These are phyloP conservation scores for Scutellaria barbata DNA, from an alignment of 257 asterid genomes.

Conservation along the genomic window DNA sequence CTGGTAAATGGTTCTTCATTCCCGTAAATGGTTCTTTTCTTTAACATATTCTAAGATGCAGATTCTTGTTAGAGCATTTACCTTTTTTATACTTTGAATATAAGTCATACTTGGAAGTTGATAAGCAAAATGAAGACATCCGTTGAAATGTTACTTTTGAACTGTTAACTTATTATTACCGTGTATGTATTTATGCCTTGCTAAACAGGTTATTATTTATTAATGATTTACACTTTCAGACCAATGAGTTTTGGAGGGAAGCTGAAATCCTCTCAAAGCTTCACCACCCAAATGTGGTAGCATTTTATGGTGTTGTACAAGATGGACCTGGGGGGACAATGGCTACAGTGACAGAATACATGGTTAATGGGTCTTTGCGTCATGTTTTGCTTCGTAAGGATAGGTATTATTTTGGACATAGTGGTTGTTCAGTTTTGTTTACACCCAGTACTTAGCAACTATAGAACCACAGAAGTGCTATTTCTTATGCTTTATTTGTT, in stretches of 20 bases:
- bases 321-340: constrained; percentile 78
- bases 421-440: constrained; percentile 20
- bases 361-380: constrained; percentile 76
- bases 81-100: constrained; percentile 5
- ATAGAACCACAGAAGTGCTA: constrained; percentile 10
- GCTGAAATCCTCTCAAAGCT: constrained; percentile 77
- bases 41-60: constrained; percentile 14
- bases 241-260: constrained; percentile 74
- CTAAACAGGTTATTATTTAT: constrained; percentile 17
- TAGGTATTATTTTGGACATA: constrained; percentile 43
- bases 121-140: constrained; percentile 25
- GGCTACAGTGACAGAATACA: constrained; percentile 74
- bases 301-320: constrained; percentile 76
- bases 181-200: constrained; percentile 20
- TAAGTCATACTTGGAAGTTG: constrained; percentile 23
- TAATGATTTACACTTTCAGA: constrained; percentile 44
- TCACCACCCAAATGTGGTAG: constrained; percentile 84
- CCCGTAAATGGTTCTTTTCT: not conserved
- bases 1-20: constrained; percentile 49
- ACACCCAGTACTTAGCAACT: not conserved
- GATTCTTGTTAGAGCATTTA: not conserved
- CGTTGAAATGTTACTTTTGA: constrained; percentile 21
- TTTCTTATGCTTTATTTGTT: not conserved
- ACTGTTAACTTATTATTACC: constrained; percentile 3
- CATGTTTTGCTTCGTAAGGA: constrained; percentile 73